phyloP scores from a whole-genome alignment of 2,329 filamentous ascomycete genomes.

The Cyanodermella asteris region DNA sequence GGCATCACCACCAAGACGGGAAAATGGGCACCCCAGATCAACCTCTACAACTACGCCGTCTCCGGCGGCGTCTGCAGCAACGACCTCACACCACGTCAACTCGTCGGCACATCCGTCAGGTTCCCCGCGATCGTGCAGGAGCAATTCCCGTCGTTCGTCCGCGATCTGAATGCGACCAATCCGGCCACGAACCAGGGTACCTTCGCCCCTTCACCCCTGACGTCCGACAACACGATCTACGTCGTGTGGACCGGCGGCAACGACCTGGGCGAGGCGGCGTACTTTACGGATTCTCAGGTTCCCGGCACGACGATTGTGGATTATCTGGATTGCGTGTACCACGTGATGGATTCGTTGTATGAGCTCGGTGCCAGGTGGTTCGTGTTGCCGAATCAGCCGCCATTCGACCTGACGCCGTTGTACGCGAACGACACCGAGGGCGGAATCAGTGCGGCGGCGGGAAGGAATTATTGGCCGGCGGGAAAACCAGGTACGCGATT shows the following conservation, averaged over 20 bases:
- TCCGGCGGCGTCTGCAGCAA: constrained; percentile 53
- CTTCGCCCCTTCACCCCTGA: constrained; percentile 6
- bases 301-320: constrained; percentile 36
- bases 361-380: constrained; percentile 45
- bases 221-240: constrained; percentile 32
- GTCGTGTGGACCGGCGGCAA: constrained; percentile 66
- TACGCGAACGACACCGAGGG: constrained; percentile 33
- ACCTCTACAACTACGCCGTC: constrained; percentile 46
- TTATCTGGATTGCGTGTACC: constrained; percentile 48
- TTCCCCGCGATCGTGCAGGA: constrained; percentile 44
- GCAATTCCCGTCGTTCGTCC: constrained; percentile 34
- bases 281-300: constrained; percentile 43
- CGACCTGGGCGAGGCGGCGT: constrained; percentile 44
- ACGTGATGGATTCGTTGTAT: constrained; percentile 41
- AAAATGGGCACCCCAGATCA: constrained; percentile 8
- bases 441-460: too few relatives aligned
- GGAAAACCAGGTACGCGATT: too few relatives aligned
- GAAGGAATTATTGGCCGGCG: too few relatives aligned
- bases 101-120: constrained; percentile 26
- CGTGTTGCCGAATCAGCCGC: constrained; percentile 47
- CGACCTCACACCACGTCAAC: constrained; percentile 35
- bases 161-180: constrained; percentile 19
- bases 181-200: constrained; percentile 5
- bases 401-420: constrained; percentile 43
- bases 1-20: constrained; percentile 31